phyloP scores from a whole-genome alignment of 2,329 filamentous ascomycete species.

The Blastomyces gilchristii region DNA sequence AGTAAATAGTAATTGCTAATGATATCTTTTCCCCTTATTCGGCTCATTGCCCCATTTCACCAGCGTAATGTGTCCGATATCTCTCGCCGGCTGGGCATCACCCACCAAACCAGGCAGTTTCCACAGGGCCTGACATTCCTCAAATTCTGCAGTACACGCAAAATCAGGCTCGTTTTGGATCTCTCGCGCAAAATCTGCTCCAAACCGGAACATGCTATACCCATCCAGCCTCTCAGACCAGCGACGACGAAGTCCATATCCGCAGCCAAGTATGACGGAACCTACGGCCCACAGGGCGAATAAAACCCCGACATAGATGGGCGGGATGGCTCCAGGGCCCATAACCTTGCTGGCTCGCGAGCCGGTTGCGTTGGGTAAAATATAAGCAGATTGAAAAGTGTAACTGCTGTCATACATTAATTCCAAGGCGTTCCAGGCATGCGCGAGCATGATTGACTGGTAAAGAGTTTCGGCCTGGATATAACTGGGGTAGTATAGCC shows the following conservation, averaged over 20 bases:
- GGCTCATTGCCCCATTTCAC: background rate
- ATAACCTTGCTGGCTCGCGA: background rate
- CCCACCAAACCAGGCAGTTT: background rate
- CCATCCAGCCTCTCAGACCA: conserved; percentile 10
- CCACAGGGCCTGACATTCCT: background rate
- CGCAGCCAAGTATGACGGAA: background rate
- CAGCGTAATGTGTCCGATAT: background rate
- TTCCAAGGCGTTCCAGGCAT: background rate
- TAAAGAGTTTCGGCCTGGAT: conserved; percentile 1
- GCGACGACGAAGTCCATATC: conserved; percentile 5
- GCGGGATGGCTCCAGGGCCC: background rate
- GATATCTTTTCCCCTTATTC: background rate
- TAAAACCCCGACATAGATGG: background rate
- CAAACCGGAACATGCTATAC: conserved; percentile 14
- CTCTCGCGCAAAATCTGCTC: conserved; percentile 7
- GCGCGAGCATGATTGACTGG: background rate
- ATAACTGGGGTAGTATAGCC: background rate
- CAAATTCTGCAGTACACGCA: background rate
- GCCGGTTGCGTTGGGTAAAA: background rate
- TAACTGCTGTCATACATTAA: conserved; percentile 4
- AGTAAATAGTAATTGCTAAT: background rate
- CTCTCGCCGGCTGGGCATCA: background rate
- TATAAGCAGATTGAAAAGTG: background rate
- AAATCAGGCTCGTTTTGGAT: background rate
- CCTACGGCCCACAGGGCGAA: background rate